Evolutionary conservation across 352 stramenopile genomes (phyloP), one percentile per base, ranked within the genome.

Genomic region (Phytopythium chamaehyphon): DNA sequence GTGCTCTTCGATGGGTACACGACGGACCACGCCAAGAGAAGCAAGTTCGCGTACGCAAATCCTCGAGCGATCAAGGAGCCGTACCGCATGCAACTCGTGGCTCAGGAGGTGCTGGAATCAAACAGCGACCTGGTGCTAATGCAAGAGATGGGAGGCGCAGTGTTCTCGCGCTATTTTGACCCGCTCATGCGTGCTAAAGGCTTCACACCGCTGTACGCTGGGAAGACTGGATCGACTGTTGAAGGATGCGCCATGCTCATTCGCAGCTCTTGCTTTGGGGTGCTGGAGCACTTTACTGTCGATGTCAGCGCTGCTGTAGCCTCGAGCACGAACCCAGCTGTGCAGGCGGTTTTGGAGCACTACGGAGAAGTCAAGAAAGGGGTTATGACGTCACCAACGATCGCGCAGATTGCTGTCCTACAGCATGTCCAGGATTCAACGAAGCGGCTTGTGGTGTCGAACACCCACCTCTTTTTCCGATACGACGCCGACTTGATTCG

Each of bases 391-490:
- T 78, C 85, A 31, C 81, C 81, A 19, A 89, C 81, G 1, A 61
- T 91, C 38, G 81, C 71, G 22, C 81, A 91, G 44, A 11, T 91
- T 18, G 6, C 83, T 2, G 47, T 82, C 10, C 60, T 91, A 14
- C 67, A 68, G 26, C 72, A 66, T 5, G 57, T 46, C 26, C n/a
- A 54, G 3, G 49, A 79, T 19, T 53, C 59, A 6, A 11, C 39
- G 1, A 57, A 63, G 19, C 61, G 38, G n/a, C 24, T 87, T 19
- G 43, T 91, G 47, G 47, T 89, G n/a, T 73, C 70, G 1, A 91
- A 91, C 44, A 89, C 81, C 15, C 81, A 91, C 47, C 54, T 91
- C 14, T 91, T 85, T 48, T 91, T 87, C 53, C 77, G 81, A 0
- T 67, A 83, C 55, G 81, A 89, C 48, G 71, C 71, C 8, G 62